A percentile compares a stretch with the other conserved stretches of the same genome.
Evolutionary conservation across 2,329 filamentous ascomycete species (phyloP).

Genomic region (Cladosporium halotolerans): DNA sequence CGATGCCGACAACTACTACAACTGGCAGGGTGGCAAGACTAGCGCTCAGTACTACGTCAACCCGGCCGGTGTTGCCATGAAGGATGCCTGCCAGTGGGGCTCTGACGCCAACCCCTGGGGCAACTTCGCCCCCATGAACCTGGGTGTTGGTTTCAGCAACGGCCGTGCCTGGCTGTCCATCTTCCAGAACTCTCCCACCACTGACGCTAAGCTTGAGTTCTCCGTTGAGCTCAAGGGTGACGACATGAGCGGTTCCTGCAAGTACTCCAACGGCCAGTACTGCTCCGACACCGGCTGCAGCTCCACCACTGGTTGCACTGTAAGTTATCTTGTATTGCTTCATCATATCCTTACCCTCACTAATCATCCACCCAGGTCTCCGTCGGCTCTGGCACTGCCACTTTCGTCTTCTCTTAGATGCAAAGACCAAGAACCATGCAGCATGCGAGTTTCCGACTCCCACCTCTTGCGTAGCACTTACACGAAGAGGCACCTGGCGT

Average conservation of each 20-base stretch:
- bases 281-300: constrained; percentile 46
- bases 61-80: constrained; percentile 60
- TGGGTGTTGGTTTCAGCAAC: constrained; percentile 69
- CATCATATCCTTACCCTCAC: constrained; percentile 2
- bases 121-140: constrained; percentile 83
- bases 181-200: constrained; percentile 77
- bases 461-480: not conserved
- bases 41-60: constrained; percentile 98
- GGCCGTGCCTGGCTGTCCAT: constrained; percentile 74
- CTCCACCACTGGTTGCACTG: constrained; percentile 64
- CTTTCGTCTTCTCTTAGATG: constrained; percentile 36
- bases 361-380: constrained; percentile 36
- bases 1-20: constrained; percentile 64
- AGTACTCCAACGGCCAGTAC: constrained; percentile 59
- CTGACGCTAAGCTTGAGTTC: constrained; percentile 63
- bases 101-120: constrained; percentile 54
- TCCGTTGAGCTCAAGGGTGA: constrained; percentile 72
- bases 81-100: constrained; percentile 73
- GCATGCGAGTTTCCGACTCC: not conserved
- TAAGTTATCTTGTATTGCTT: constrained; percentile 43
- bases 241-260: constrained; percentile 54
- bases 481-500: constrained; percentile 5
- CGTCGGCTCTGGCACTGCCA: constrained; percentile 44
- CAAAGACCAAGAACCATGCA: not conserved
- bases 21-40: constrained; percentile 66